These are phyloP conservation scores for Pestalotiopsis sp. DNA, from an alignment of 2,329 filamentous ascomycete species.

Conservation along the genomic window DNA sequence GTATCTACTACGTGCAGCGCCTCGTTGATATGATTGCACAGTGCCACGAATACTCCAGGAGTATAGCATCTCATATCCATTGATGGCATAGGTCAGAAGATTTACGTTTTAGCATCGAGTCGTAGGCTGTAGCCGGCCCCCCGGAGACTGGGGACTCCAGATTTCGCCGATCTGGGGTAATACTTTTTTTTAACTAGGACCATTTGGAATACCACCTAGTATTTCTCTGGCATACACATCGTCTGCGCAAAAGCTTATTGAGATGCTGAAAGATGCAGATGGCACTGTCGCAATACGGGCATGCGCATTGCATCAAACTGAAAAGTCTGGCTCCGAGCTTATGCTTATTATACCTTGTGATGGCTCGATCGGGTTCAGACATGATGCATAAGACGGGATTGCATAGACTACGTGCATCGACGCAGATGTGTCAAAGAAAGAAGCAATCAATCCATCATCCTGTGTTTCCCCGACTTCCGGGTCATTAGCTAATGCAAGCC, in stretches of 20 bases:
- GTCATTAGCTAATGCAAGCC: neutral
- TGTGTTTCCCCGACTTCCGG: neutral
- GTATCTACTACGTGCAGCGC: neutral
- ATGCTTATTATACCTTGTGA: too few species aligned
- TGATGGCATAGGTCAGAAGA: neutral
- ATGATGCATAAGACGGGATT: too few species aligned
- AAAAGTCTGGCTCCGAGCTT: too few species aligned
- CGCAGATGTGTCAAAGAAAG: too few species aligned
- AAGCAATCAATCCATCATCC: too few species aligned
- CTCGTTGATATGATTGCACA: neutral
- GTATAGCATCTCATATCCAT: neutral
- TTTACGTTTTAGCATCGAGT: neutral
- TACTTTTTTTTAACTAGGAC: neutral
- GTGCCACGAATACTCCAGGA: neutral
- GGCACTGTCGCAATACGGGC: too few species aligned
- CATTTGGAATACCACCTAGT: neutral
- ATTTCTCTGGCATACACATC: neutral
- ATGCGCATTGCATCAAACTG: too few species aligned
- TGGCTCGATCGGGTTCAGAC: too few species aligned
- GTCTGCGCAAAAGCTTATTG: neutral
- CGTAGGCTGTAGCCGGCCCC: neutral
- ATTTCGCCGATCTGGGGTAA: constrained; percentile 10
- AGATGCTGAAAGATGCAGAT: too few species aligned
- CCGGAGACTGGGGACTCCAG: constrained; percentile 3
- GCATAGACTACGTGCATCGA: too few species aligned